Base-by-base conservation (phyloP, 768 basidiomycete genomes). In the Chalciporus sphaerocephalus region DNA sequence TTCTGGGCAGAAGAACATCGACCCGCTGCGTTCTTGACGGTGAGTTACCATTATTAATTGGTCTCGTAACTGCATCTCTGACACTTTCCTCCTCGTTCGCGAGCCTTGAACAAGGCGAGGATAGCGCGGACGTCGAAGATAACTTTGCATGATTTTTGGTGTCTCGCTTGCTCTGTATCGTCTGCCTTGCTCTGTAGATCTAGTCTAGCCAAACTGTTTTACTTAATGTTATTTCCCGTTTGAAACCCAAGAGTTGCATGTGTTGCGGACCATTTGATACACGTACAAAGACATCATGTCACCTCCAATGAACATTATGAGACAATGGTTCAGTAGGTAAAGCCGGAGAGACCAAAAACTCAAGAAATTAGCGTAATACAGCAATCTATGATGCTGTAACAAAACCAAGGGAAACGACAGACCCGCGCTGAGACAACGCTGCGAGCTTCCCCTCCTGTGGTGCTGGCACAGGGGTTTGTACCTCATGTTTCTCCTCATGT, bases 1-100 rank as follows among this genome's bases (percentile, higher is more conserved):
- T 97, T 96, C 81, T 97, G 94, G 94, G 87, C 92, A 1, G 91
- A 94, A 65, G 87, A 91, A 60, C 94, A 97, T 64, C 79, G 94
- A 42, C 93, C 93, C 1, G 87, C 91, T 22, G 92, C 92, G 3
- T 97, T 97, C 82, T 71, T 97, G 58, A 88, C 86, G 34, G 87
- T 90, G 56, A 73, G 87, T 76, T 25, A 16, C 27, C 28, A 23
- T 23, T 21, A 40, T 17, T 16, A 32, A 21, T 33, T 42, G 12
- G n/a, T n/a, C 15, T 17, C 9, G 21, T 11, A 2, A 28, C 17
- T 16, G 24, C 24, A 6, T 13, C 18, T 10, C 35, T 37, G 25
- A 38, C 47, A 25, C 17, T 23, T 15, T 33, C 17, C 25, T 56
- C 52, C 2, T 24, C 38, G 85, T 97, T 97, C 56, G 91, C 93